Evolutionary conservation across 768 basidiomycete species (phyloP).

Genomic region (Fistulinella prunicolor): DNA sequence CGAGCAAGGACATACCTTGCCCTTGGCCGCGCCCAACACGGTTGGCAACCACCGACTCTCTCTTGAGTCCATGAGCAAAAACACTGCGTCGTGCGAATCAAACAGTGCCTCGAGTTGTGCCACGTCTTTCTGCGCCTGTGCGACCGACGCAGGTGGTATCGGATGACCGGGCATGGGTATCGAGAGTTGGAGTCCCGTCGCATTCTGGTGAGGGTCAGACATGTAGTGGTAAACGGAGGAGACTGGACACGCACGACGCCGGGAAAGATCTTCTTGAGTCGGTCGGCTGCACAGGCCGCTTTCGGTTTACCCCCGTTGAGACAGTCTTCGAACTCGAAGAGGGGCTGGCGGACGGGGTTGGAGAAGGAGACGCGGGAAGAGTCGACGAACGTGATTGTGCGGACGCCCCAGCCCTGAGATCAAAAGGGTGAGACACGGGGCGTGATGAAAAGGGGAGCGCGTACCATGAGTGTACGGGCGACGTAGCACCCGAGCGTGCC

Average conservation of each 20-base stretch:
- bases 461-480: conserved; percentile 80
- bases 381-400: conserved; percentile 91
- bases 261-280: conserved; percentile 86
- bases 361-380: conserved; percentile 91
- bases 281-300: conserved; percentile 84
- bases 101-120: conserved; percentile 71
- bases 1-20: conserved; percentile 55
- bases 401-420: conserved; percentile 93
- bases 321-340: conserved; percentile 95
- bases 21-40: conserved; percentile 77
- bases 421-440: background rate
- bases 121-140: conserved; percentile 66
- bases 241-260: conserved; percentile 64
- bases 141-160: conserved; percentile 56
- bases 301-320: conserved; percentile 91
- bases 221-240: background rate
- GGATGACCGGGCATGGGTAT: conserved; percentile 99
- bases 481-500: conserved; percentile 98
- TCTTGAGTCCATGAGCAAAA: conserved; percentile 96
- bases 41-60: conserved; percentile 97
- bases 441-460: background rate
- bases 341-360: conserved; percentile 94
- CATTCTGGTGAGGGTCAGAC: conserved; percentile 52
- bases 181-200: conserved; percentile 70
- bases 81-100: conserved; percentile 84